phyloP scores from a whole-genome alignment of 2,329 filamentous ascomycete species.

The Penicillium sumatraense region DNA sequence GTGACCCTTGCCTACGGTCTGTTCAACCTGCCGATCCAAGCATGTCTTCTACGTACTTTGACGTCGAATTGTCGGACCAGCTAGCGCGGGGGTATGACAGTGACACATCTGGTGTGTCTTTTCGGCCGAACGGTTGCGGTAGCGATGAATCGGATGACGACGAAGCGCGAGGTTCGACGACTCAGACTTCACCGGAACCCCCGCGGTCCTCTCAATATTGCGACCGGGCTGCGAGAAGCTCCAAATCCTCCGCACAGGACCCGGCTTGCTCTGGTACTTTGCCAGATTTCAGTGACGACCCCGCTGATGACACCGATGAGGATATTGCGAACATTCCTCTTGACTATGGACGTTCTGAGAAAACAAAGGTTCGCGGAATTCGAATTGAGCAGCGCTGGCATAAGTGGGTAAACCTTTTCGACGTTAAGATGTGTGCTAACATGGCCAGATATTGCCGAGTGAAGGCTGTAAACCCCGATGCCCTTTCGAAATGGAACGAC shows the following conservation, averaged over 20 bases:
- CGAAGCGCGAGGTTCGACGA: neutral
- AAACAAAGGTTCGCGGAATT: slow-evolving; percentile 10
- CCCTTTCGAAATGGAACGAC: neutral
- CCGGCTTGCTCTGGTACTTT: neutral
- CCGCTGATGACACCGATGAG: slow-evolving; percentile 11
- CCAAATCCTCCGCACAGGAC: neutral
- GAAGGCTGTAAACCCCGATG: neutral
- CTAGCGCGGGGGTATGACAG: neutral
- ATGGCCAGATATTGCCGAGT: neutral
- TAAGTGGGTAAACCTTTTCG: neutral
- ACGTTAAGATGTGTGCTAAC: neutral
- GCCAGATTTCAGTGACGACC: slow-evolving; percentile 13
- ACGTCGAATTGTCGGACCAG: neutral
- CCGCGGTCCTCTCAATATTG: too few relatives aligned
- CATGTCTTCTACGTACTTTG: neutral
- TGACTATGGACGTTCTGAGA: slow-evolving; percentile 15
- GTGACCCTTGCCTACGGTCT: neutral
- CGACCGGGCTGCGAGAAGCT: too few relatives aligned
- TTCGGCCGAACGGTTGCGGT: neutral
- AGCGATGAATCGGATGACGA: neutral
- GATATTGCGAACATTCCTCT: slow-evolving; percentile 15
- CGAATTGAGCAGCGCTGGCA: neutral
- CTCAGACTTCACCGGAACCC: too few relatives aligned
- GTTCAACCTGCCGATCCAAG: too few relatives aligned
- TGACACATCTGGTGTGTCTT: neutral